Evolutionary conservation across 2,329 filamentous ascomycete genomes (phyloP), one percentile per base, ranked within the genome.

Genomic region (Calycina marina): DNA sequence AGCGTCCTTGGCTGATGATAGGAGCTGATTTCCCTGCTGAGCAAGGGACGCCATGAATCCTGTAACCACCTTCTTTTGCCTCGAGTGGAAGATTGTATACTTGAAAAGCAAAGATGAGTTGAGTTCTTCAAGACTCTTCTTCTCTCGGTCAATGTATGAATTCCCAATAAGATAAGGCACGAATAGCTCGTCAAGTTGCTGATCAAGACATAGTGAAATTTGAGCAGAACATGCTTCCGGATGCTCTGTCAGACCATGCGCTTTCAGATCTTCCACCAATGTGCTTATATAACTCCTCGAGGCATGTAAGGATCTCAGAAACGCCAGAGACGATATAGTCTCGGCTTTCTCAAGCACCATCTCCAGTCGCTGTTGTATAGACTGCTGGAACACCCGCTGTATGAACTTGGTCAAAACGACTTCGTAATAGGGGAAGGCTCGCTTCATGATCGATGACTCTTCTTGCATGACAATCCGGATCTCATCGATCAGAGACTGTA

Each of bases 331-430:
- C 0, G 92, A 98, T 11, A 96, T 76, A 4, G 80, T 82, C 42
- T 83, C 80, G 11, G 90, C 90, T 58, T 96, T 96, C 46, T 93
- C 86, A 29, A 98, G 63, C 3, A 98, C 86, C 72, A 93, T 82
- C 53, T 98, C 90, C 6, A 98, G 65, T 10, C 88, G 72, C 55
- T 96, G 88, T 56, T 98, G 92, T 40, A 98, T 86, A 2, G 88
- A 96, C 56, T 98, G 90, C 52, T 98, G 90, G 50, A 98, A 98
- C 8, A 98, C 79, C 43, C 90, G 72, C 56, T 98, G 90, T 31
- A 98, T 68, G 48, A 98, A 98, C 47, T 88, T 88, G 42, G 77
- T 77, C 31, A 98, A 62, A 1, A 98, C 90, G 38, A 88, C 86
- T 47, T 98, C 90, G 46, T 93, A 88, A 54, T 86, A 94, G 0